A percentile compares a stretch with the other conserved stretches of the same genome.
phyloP scores from a whole-genome alignment of 2,329 filamentous ascomycete species.

The Hymenoscyphus linearis region DNA sequence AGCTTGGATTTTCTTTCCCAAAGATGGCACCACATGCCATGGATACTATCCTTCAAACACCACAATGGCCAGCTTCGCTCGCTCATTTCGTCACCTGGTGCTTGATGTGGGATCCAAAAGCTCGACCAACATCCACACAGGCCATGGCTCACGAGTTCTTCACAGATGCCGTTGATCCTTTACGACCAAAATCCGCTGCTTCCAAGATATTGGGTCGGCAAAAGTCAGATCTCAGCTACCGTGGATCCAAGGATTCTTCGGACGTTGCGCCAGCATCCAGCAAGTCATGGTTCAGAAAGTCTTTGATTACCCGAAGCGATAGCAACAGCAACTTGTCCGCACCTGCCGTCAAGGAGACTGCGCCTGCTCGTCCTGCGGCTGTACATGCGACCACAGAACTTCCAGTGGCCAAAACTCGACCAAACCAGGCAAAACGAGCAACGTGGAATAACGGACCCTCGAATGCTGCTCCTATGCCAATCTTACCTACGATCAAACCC shows the following conservation, averaged over 20 bases:
- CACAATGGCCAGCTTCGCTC: constrained; percentile 86
- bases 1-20: constrained; percentile 96
- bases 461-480: constrained; percentile 86
- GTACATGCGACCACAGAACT: constrained; percentile 41
- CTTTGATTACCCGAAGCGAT: constrained; percentile 76
- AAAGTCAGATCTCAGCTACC: constrained; percentile 73
- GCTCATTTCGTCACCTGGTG: constrained; percentile 97
- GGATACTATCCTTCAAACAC: constrained; percentile 84
- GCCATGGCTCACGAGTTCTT: constrained; percentile 97
- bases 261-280: constrained; percentile 56
- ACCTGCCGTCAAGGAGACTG: constrained; percentile 43
- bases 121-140: constrained; percentile 83
- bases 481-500: constrained; percentile 87
- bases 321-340: constrained; percentile 55
- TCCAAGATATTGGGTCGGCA: constrained; percentile 83
- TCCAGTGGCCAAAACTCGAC: constrained; percentile 38
- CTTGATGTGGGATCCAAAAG: constrained; percentile 96
- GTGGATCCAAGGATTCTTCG: constrained; percentile 58
- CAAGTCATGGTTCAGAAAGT: constrained; percentile 97
- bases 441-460: constrained; percentile 86
- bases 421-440: constrained; percentile 69
- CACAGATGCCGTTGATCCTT: constrained; percentile 80
- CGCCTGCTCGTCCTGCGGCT: constrained; percentile 43
- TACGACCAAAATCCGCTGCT: constrained; percentile 85
- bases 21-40: constrained; percentile 98